These are phyloP conservation scores for Xylaria sp. DNA, from an alignment of 495 filamentous ascomycete species.

Conservation along the genomic window DNA sequence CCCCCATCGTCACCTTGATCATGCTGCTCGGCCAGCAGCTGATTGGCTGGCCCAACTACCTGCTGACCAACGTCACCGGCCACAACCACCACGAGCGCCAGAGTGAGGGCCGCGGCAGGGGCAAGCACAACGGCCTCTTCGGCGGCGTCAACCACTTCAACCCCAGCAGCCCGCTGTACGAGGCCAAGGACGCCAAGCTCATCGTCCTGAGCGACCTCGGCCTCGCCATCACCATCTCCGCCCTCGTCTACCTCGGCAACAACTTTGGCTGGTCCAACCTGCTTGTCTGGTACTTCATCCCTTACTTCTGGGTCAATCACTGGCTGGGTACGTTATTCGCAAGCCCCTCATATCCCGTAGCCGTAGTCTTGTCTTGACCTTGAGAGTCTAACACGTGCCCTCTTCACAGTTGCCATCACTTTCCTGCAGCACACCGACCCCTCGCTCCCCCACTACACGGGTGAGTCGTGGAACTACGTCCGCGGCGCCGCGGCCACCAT, in stretches of 20 bases:
- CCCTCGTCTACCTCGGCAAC: slow-evolving; percentile 65
- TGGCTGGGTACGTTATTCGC: slow-evolving; percentile 72
- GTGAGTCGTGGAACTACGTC: slow-evolving; percentile 80
- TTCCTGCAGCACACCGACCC: slow-evolving; percentile 93
- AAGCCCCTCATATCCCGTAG: neutral
- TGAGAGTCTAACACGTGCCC: slow-evolving; percentile 4
- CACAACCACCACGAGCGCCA: slow-evolving; percentile 90
- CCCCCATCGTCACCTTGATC: slow-evolving; percentile 79
- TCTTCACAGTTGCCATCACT: slow-evolving; percentile 73
- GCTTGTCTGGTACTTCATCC: slow-evolving; percentile 90
- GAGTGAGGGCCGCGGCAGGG: slow-evolving; percentile 84
- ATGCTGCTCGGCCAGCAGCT: slow-evolving; percentile 84
- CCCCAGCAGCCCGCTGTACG: slow-evolving; percentile 86
- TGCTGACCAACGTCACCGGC: slow-evolving; percentile 86
- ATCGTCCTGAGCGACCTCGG: slow-evolving; percentile 87
- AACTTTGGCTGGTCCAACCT: slow-evolving; percentile 86
- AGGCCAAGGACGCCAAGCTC: slow-evolving; percentile 83
- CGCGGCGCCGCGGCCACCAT: slow-evolving; percentile 87
- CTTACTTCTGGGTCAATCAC: slow-evolving; percentile 99
- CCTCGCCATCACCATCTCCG: slow-evolving; percentile 62
- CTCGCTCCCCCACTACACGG: slow-evolving; percentile 80
- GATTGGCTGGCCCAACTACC: slow-evolving; percentile 88
- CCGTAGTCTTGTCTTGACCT: neutral
- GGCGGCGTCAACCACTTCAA: slow-evolving; percentile 94
- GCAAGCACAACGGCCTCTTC: slow-evolving; percentile 83